phyloP scores from a whole-genome alignment of 1,284 basidiomycete genomes.

The Moniliophthora roreri region DNA sequence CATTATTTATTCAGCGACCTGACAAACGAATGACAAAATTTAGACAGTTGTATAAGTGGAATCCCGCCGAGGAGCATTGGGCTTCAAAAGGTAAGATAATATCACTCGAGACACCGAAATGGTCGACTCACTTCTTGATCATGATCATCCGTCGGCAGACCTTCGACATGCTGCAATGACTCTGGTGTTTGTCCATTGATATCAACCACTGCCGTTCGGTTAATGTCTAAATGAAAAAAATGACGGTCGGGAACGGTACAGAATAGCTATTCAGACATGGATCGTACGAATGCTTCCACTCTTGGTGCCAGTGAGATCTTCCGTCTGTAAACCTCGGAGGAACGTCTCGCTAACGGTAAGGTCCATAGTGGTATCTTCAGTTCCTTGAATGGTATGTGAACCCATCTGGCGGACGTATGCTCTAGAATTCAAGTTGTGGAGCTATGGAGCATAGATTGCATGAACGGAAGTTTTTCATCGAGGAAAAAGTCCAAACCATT shows the following conservation, averaged over 20 bases:
- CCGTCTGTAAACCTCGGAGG: not conserved
- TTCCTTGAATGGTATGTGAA: not conserved
- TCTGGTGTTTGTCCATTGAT: not conserved
- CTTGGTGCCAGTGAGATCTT: not conserved
- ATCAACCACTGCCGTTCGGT: not conserved
- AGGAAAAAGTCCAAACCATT: not conserved
- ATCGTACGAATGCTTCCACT: not conserved
- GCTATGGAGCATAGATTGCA: not conserved
- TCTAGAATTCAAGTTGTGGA: not conserved
- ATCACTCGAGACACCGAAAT: too few species aligned
- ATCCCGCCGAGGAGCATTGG: too few species aligned
- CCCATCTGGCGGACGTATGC: not conserved
- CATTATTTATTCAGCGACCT: too few species aligned
- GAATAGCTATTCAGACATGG: not conserved
- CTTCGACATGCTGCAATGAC: not conserved
- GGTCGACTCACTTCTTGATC: not conserved
- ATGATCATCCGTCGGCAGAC: not conserved
- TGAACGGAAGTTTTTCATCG: not conserved
- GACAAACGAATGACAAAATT: too few species aligned
- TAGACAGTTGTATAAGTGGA: too few species aligned
- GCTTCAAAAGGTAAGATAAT: too few species aligned
- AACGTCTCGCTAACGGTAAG: not conserved
- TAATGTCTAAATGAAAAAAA: not conserved
- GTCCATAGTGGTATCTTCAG: not conserved
- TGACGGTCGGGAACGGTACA: not conserved